phyloP scores from a whole-genome alignment of 352 stramenopile genomes.

The Phytophthora macrochlamydospora region DNA sequence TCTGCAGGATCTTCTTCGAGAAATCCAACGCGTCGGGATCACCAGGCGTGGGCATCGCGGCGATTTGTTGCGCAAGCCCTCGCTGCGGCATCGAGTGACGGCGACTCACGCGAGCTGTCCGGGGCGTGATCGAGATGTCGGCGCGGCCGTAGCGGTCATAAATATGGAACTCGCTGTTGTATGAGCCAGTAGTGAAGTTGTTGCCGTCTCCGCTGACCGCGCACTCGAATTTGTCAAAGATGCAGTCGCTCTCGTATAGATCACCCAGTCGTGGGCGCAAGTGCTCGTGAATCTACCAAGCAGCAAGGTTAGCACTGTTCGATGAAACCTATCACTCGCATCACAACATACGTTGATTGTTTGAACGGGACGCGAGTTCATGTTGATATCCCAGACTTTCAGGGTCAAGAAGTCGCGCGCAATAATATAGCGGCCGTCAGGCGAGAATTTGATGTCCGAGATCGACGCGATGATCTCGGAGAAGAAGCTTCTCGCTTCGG shows the following conservation, averaged over 20 bases:
- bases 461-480: slow-evolving; percentile 96
- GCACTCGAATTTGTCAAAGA: slow-evolving; percentile 98
- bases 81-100: slow-evolving; percentile 81
- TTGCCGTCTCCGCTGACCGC: slow-evolving; percentile 90
- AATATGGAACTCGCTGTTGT: slow-evolving; percentile 95
- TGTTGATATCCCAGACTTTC: slow-evolving; percentile 97
- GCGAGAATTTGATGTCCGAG: slow-evolving; percentile 94
- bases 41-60: slow-evolving; percentile 27
- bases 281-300: slow-evolving; percentile 90
- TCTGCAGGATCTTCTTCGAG: slow-evolving; percentile 85
- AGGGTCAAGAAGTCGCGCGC: slow-evolving; percentile 95
- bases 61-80: slow-evolving; percentile 67
- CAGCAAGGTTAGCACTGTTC: background rate
- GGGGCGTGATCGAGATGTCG: slow-evolving; percentile 71
- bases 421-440: slow-evolving; percentile 94
- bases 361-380: slow-evolving; percentile 91
- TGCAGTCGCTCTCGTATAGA: slow-evolving; percentile 96
- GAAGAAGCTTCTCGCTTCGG: slow-evolving; percentile 92
- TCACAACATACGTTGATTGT: slow-evolving; percentile 87
- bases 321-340: background rate
- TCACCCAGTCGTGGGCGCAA: slow-evolving; percentile 88
- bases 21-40: slow-evolving; percentile 65
- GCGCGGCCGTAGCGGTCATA: slow-evolving; percentile 86
- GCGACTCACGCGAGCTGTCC: slow-evolving; percentile 47
- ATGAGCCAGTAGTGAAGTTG: slow-evolving; percentile 94